Base-by-base conservation (phyloP, 2,329 filamentous ascomycete species). In the Aspergillaceae sp. region DNA sequence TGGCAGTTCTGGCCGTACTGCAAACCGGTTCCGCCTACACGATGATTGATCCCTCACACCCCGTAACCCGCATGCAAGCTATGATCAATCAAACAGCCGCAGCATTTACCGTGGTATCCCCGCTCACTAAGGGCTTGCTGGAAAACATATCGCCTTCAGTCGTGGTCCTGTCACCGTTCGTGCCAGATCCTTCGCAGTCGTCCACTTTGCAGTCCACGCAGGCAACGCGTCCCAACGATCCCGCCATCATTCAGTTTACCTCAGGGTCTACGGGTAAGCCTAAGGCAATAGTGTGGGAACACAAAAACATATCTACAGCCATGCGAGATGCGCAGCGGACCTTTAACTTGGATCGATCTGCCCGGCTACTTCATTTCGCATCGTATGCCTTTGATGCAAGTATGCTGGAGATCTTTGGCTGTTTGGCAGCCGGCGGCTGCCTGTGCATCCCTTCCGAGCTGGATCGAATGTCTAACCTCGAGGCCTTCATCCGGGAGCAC, bases 381-480 rank as follows among this genome's bases (percentile, higher is more conserved):
- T 74, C 71, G 4, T 74, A 71, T 55, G 70, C 70, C 26, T 70
- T 74, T 7, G 35, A 37, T 11, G 3, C 19, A 6, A 26, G 10
- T 26, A 11, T 80, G 38, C 64, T 73, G 29, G 78, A 79, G 53
- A 72, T 79, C 40, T 72, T 80, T 42, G 70, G 73, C 1, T 76
- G 79, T 0, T 64, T 83, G 4, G 65, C 72, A 2, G 65, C 75
- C 33, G 80, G 80, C 5, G 79, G 76, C 0, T 81, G 77, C 37
- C 69, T 83, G 5, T 82, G 80, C 47, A 71, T 83, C 2, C 78
- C 80, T 0, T 72, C 73, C 0, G 64, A 74, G 1, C 58, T 69
- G 4, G 73, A 78, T 48, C 65, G 74, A 37, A 51, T 73, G 1
- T 68, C 72, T 42, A 71, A 79, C 45, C 70, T 80, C 10, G 64